phyloP scores from a whole-genome alignment of 768 basidiomycete species.

The Saitozyma podzolica region DNA sequence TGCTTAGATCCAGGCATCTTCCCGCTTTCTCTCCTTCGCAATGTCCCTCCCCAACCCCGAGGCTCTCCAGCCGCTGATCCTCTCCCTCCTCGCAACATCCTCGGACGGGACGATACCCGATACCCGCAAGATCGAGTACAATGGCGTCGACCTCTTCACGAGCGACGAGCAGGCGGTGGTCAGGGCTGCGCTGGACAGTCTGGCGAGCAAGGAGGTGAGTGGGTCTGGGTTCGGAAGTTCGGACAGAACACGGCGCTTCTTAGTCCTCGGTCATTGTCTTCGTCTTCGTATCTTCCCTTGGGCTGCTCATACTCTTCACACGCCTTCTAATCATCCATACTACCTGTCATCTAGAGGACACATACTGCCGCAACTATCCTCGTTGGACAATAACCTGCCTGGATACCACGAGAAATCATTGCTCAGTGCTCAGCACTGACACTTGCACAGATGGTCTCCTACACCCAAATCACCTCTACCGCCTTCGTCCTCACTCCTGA shows the following conservation, averaged over 20 bases:
- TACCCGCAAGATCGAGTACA: slow-evolving; percentile 42
- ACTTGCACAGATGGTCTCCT: slow-evolving; percentile 36
- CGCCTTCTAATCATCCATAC: not conserved
- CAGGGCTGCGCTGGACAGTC: slow-evolving; percentile 87
- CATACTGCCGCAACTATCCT: no score
- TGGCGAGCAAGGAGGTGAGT: slow-evolving; percentile 76
- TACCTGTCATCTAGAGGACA: not conserved
- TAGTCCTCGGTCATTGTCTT: not conserved
- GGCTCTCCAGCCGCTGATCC: slow-evolving; percentile 72
- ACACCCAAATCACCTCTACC: slow-evolving; percentile 64
- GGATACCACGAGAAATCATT: no score
- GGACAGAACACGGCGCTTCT: no score
- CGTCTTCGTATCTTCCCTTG: no score
- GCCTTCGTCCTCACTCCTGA: slow-evolving; percentile 77
- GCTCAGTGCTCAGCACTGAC: slow-evolving; percentile 53
- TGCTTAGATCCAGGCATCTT: no score
- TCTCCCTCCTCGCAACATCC: slow-evolving; percentile 67
- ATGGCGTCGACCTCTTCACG: slow-evolving; percentile 26
- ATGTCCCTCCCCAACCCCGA: slow-evolving; percentile 54
- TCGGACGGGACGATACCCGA: slow-evolving; percentile 52
- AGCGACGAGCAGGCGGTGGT: slow-evolving; percentile 67
- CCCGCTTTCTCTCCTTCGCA: not conserved
- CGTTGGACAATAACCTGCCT: no score
- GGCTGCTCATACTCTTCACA: not conserved
- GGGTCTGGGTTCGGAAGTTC: not conserved